phyloP scores from a whole-genome alignment of 805 yeast species.

The Saturnispora dispora region DNA sequence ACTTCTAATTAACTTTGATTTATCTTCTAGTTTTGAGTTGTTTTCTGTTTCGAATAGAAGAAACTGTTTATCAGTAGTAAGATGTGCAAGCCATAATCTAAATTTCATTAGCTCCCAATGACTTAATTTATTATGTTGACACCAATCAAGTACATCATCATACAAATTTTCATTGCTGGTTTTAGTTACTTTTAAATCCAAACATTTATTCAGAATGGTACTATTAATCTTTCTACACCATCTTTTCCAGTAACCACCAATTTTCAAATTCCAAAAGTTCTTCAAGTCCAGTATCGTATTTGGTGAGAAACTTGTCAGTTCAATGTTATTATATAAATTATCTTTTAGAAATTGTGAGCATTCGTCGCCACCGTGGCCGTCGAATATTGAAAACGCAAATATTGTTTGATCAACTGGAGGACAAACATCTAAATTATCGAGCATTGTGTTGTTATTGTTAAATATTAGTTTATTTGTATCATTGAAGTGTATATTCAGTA shows the following conservation, averaged over 20 bases:
- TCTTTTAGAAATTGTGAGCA: slow-evolving; percentile 55
- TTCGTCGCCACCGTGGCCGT: slow-evolving; percentile 89
- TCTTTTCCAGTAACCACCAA: slow-evolving; percentile 83
- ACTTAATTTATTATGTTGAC: slow-evolving; percentile 5
- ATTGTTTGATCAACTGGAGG: slow-evolving; percentile 25
- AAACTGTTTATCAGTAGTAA: slow-evolving; percentile 58
- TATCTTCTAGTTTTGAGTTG: slow-evolving; percentile 8
- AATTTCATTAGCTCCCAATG: slow-evolving; percentile 48
- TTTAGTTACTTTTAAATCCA: not conserved
- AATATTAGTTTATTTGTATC: slow-evolving; percentile 4
- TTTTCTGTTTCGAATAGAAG: slow-evolving; percentile 27
- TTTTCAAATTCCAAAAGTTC: slow-evolving; percentile 43
- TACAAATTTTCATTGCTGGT: not conserved
- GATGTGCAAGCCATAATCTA: slow-evolving; percentile 54
- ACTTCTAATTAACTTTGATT: slow-evolving; percentile 17
- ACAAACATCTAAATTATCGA: slow-evolving; percentile 8
- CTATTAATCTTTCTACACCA: slow-evolving; percentile 40
- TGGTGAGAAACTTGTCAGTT: slow-evolving; percentile 31
- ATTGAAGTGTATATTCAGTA: slow-evolving; percentile 22
- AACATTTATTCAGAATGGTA: slow-evolving; percentile 4
- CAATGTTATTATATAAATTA: slow-evolving; percentile 47
- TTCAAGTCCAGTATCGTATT: slow-evolving; percentile 34
- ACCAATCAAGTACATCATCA: slow-evolving; percentile 7
- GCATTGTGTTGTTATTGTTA: slow-evolving; percentile 8
- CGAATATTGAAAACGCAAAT: slow-evolving; percentile 71